A percentile compares a stretch with the other conserved stretches of the same genome.
phyloP scores from a whole-genome alignment of 768 basidiomycete species.

The Termitomyces eurrhizus region DNA sequence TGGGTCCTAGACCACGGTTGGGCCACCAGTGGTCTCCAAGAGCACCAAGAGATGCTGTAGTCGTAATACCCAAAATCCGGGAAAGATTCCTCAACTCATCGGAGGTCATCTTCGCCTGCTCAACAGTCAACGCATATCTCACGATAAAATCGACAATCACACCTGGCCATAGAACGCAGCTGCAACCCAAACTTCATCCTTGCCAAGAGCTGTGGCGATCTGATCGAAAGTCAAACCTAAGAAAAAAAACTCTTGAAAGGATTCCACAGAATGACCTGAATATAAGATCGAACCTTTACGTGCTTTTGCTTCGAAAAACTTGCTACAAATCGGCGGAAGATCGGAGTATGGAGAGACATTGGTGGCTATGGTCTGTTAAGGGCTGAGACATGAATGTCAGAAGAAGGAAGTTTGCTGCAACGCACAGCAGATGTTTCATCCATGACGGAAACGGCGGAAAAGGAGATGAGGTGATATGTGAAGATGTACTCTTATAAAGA shows the following conservation, averaged over 20 bases:
- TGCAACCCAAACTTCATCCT: constrained; percentile 81
- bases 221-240: constrained; percentile 66
- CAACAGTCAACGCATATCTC: neutral
- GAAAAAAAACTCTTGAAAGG: neutral
- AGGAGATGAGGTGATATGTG: constrained; percentile 2
- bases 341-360: constrained; percentile 42
- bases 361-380: constrained; percentile 35
- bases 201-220: constrained; percentile 60
- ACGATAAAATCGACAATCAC: neutral
- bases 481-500: constrained; percentile 9
- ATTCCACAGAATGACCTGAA: neutral
- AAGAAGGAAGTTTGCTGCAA: neutral
- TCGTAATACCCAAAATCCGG: constrained; percentile 44
- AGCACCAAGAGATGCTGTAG: constrained; percentile 33
- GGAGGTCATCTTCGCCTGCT: constrained; percentile 61
- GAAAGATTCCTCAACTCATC: constrained; percentile 58
- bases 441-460: constrained; percentile 24
- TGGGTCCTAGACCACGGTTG: constrained; percentile 63
- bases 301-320: constrained; percentile 64
- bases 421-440: constrained; percentile 24
- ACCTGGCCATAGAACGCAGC: constrained; percentile 82
- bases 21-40: constrained; percentile 74
- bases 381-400: neutral
- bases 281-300: constrained; percentile 41
- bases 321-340: constrained; percentile 46